Conservation (phyloP, 148 eudicot species). For the Fagopyrum esculentum region DNA sequence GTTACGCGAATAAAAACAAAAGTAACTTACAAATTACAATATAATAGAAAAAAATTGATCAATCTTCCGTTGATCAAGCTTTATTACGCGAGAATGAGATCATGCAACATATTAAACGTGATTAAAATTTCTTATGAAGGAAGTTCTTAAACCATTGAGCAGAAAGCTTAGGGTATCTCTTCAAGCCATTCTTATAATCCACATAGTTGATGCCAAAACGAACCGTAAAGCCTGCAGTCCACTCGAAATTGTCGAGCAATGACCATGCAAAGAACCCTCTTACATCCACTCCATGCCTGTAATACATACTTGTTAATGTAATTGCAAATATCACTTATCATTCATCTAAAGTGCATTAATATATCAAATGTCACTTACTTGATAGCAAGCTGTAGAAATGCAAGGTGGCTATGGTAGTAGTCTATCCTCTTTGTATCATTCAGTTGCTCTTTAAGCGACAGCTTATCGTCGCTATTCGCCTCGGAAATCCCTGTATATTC, state of each 20-base stretch:
- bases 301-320: constrained; percentile 16
- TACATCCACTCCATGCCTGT: constrained; percentile 26
- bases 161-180: constrained; percentile 32
- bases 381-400: constrained; percentile 29
- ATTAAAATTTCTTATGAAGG: neutral
- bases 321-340: neutral
- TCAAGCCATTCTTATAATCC: constrained; percentile 24
- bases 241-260: constrained; percentile 34
- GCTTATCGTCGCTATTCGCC: constrained; percentile 15
- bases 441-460: constrained; percentile 30
- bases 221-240: constrained; percentile 22
- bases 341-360: too few species aligned
- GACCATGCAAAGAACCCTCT: constrained; percentile 37
- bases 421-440: constrained; percentile 30
- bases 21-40: too few species aligned
- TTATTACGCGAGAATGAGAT: neutral
- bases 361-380: constrained; percentile 22
- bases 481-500: constrained; percentile 35
- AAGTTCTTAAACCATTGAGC: constrained; percentile 20
- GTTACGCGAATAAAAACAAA: too few species aligned
- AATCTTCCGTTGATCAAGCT: neutral
- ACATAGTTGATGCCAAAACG: constrained; percentile 29
- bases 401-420: constrained; percentile 43
- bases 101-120: neutral
- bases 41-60: neutral